Percentiles rank a stretch among this genome's conserved stretches.
phyloP scores from a whole-genome alignment of 139 green algal species.

The Tetraselmis striata region DNA sequence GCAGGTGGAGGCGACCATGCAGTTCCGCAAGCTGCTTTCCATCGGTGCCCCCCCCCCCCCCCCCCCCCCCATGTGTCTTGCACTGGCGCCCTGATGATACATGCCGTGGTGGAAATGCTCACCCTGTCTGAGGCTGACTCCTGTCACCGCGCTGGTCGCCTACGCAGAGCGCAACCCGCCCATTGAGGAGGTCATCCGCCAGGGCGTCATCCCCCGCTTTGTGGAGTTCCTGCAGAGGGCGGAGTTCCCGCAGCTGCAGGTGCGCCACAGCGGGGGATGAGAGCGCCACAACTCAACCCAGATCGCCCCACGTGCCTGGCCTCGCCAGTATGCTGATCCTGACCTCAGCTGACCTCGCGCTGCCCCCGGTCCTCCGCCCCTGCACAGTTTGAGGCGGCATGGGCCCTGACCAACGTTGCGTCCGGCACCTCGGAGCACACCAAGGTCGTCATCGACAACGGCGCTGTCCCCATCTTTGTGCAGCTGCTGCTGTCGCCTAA shows the following conservation, averaged over 20 bases:
- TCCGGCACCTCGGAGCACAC: constrained; percentile 96
- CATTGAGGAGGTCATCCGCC: constrained; percentile 97
- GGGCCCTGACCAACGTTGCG: constrained; percentile 98
- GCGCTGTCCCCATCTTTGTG: constrained; percentile 97
- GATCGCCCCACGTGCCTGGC: too few species aligned
- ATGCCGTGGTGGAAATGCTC: too few species aligned
- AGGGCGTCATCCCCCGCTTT: constrained; percentile 91
- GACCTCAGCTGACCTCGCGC: too few species aligned
- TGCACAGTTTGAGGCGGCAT: constrained; percentile 91
- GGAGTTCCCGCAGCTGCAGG: constrained; percentile 81
- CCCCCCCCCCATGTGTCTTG: too few species aligned
- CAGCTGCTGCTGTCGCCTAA: constrained; percentile 80
- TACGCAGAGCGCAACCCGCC: constrained; percentile 92
- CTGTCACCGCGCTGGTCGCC: too few species aligned
- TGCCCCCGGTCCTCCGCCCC: neutral
- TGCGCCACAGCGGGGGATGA: too few species aligned
- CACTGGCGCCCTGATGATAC: too few species aligned
- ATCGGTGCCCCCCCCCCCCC: constrained; percentile 79
- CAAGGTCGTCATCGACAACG: constrained; percentile 91
- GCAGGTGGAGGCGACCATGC: constrained; percentile 91
- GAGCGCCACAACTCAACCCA: too few species aligned
- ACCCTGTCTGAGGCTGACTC: too few species aligned
- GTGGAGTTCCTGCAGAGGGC: constrained; percentile 88
- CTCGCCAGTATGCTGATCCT: too few species aligned
- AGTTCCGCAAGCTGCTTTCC: constrained; percentile 97